Evolutionary conservation across 2,329 filamentous ascomycete species (phyloP).

Genomic region (Fusarium sp.): DNA sequence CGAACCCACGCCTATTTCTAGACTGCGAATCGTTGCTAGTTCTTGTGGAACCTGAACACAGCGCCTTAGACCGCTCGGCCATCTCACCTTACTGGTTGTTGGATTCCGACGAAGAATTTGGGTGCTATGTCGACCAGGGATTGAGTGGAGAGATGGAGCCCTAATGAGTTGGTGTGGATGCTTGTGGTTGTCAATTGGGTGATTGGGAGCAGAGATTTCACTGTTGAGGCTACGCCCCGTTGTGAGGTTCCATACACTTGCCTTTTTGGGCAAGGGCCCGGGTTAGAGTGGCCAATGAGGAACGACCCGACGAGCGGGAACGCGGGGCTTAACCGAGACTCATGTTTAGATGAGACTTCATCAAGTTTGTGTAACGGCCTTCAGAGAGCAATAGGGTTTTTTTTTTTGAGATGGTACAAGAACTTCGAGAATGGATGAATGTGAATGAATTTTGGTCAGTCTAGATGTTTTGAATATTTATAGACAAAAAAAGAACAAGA

Average conservation of each 20-base stretch:
- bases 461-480: too few species aligned
- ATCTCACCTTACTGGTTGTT: background rate
- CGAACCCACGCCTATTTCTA: slow-evolving; percentile 8
- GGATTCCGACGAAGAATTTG: background rate
- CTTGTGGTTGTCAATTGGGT: background rate
- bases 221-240: background rate
- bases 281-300: background rate
- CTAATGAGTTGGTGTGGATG: background rate
- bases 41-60: slow-evolving; percentile 6
- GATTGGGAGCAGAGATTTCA: background rate
- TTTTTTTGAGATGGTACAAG: background rate
- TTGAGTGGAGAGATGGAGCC: background rate
- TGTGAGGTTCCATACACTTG: background rate
- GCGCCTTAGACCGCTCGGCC: slow-evolving; percentile 14
- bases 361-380: background rate
- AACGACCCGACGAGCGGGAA: background rate
- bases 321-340: background rate
- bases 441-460: too few species aligned
- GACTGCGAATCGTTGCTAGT: slow-evolving; percentile 13
- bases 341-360: background rate
- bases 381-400: background rate
- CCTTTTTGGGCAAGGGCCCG: background rate
- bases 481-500: background rate
- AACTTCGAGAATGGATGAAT: too few species aligned
- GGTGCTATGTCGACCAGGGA: background rate